Conservation (phyloP, 371 early-diverging fungal genomes). For the Mucor mucedo region DNA sequence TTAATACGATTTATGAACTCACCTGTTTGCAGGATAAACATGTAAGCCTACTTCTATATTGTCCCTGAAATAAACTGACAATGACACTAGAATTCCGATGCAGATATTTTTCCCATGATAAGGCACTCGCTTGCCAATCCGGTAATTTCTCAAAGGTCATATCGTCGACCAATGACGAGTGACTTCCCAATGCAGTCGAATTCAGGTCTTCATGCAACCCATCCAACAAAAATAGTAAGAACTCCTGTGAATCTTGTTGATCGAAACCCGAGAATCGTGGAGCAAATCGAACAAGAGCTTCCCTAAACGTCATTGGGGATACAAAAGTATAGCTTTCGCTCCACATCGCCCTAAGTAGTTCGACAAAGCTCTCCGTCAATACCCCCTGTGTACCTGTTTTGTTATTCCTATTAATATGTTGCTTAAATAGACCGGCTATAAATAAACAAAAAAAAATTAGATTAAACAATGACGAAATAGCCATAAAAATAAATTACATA, state of each 20-base stretch:
- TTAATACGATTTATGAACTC: constrained; percentile 68
- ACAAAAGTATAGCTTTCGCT: constrained; percentile 55
- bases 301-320: constrained; percentile 56
- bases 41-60: constrained; percentile 75
- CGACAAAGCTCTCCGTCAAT: constrained; percentile 68
- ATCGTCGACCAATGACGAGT: constrained; percentile 36
- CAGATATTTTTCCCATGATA: constrained; percentile 83
- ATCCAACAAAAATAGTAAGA: constrained; percentile 72
- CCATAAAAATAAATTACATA: constrained; percentile 34
- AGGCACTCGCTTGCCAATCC: constrained; percentile 56
- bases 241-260: constrained; percentile 81
- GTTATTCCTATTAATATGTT: constrained; percentile 72
- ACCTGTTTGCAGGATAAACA: constrained; percentile 84
- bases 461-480: neutral
- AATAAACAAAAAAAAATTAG: neutral
- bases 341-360: constrained; percentile 71
- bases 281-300: constrained; percentile 59
- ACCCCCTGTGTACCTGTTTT: constrained; percentile 78
- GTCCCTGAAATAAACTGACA: constrained; percentile 90
- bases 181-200: constrained; percentile 9
- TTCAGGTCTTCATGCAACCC: constrained; percentile 80
- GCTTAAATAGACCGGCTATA: constrained; percentile 67
- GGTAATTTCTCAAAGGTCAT: constrained; percentile 45
- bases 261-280: constrained; percentile 59
- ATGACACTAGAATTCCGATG: constrained; percentile 83